Conservation (phyloP, 140 eudicot genomes). For the Anethum foeniculum region DNA sequence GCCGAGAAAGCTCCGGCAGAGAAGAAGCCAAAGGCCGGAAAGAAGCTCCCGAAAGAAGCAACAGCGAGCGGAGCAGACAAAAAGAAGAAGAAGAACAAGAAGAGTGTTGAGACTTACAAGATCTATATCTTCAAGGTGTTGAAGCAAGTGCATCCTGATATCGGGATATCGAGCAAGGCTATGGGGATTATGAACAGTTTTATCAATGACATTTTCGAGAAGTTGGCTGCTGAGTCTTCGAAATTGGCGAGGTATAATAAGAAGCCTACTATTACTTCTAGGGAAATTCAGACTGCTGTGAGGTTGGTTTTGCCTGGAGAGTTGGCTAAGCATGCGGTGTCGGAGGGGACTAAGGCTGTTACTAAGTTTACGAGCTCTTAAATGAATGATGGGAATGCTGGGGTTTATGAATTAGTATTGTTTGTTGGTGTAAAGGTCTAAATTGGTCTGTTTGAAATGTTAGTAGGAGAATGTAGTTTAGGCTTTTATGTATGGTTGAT, state of each 20-base stretch:
- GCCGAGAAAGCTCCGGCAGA: constrained; percentile 10
- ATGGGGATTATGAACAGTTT: constrained; percentile 11
- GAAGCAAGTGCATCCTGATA: constrained; percentile 9
- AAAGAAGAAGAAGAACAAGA: constrained; percentile 9
- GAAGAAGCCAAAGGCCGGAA: constrained; percentile 13
- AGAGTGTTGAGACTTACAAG: constrained; percentile 6
- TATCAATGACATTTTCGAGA: constrained; percentile 5
- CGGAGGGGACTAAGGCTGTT: constrained; percentile 7
- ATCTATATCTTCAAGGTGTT: constrained; percentile 9
- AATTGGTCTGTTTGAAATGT: not conserved
- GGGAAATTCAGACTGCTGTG: constrained; percentile 14
- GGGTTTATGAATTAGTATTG: not conserved
- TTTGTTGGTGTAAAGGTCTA: not conserved
- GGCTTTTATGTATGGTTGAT: not conserved
- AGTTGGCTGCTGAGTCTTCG: not conserved
- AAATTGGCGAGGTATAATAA: constrained; percentile 11
- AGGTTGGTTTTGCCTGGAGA: constrained; percentile 8
- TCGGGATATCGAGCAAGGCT: constrained; percentile 7
- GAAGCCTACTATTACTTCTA: constrained; percentile 6
- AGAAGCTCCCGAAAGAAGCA: constrained; percentile 2
- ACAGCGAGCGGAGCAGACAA: not conserved
- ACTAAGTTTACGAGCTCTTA: not conserved
- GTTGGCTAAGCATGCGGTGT: constrained; percentile 9
- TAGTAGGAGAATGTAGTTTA: not conserved
- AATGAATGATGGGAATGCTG: not conserved